Base-by-base conservation (phyloP, 805 yeast genomes). In the Metschnikowia dekortorum region DNA sequence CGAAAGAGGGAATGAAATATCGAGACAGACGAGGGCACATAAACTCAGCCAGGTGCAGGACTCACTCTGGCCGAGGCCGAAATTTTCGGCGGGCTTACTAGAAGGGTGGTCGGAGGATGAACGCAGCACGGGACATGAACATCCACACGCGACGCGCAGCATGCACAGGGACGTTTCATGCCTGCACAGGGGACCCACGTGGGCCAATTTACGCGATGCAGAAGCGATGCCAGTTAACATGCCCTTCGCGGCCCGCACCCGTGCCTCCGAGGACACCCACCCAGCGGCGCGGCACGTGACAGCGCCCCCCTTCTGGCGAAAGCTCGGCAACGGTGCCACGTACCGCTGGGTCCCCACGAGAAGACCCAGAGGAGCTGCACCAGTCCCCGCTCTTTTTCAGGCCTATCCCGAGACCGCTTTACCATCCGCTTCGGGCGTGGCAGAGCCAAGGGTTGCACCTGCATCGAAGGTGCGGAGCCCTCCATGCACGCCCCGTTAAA, bases 181-280 rank as follows among this genome's bases (percentile, higher is more conserved):
- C 33, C 34, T 40, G 44, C 44, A 40, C n/a, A 33, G 28, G n/a
- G 35, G 14, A 4, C 44, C 44, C 44, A 41, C 44, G 44, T 41
- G 44, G 44, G 35, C 44, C 36, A 31, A 41, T 41, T 41, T 41
- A 14, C 8, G 16, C 34, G 32, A n/a, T n/a, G 41, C 28, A 37
- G n/a, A 32, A 14, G 37, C 40, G 40, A 38, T 38, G 37, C 8
- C 37, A 11, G 26, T 16, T 32, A 13, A 39, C 33, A 39, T 8
- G 29, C n/a, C 26, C 22, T 22, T 22, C 22, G 22, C 22, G 13
- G 29, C 29, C 28, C 18, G n/a, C 42, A 39, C 33, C 42, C 42
- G 42, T 39, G 14, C 42, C 26, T 36, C 28, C 39, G 18, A 4
- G 39, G n/a, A 6, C 5, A n/a, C 8, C 7, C 13, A 32, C 36